Evolutionary conservation across 345 rosid species (phyloP).

Genomic region (Abelmoschus esculentus): DNA sequence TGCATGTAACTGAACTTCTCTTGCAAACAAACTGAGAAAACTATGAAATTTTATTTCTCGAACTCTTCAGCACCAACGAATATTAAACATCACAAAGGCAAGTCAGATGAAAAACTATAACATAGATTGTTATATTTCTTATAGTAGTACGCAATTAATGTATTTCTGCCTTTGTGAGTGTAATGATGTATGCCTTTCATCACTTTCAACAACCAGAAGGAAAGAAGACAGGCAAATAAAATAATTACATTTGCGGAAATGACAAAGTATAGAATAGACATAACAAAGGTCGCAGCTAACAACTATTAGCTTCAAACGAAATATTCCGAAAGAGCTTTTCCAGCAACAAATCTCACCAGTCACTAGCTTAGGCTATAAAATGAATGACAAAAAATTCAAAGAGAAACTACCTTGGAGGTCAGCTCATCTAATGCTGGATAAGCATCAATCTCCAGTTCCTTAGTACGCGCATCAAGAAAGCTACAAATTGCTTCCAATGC

Average conservation of each 20-base stretch:
- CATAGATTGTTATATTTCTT: neutral
- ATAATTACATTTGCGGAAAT: neutral
- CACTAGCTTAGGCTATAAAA: neutral
- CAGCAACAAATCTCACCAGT: neutral
- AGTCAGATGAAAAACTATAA: neutral
- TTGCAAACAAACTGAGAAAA: neutral
- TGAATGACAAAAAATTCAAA: neutral
- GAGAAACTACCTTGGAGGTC: slow-evolving; percentile 35
- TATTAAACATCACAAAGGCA: neutral
- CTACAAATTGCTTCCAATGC: slow-evolving; percentile 56
- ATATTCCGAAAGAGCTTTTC: neutral
- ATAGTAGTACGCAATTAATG: no score
- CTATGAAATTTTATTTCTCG: neutral
- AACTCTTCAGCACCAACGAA: neutral
- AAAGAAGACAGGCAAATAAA: neutral
- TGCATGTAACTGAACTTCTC: slow-evolving; percentile 8
- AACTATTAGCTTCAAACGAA: no score
- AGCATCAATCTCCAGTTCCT: slow-evolving; percentile 46
- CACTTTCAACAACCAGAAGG: neutral
- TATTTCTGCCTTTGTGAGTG: no score
- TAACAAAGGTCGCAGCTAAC: no score
- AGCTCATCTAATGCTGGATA: slow-evolving; percentile 58
- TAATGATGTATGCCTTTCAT: neutral
- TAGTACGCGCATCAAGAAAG: slow-evolving; percentile 49
- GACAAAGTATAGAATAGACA: neutral